Percentiles rank a stretch among this genome's conserved stretches.
Evolutionary conservation across 805 yeast species (phyloP).

Genomic region (Tetrapisispora pingtungensis): DNA sequence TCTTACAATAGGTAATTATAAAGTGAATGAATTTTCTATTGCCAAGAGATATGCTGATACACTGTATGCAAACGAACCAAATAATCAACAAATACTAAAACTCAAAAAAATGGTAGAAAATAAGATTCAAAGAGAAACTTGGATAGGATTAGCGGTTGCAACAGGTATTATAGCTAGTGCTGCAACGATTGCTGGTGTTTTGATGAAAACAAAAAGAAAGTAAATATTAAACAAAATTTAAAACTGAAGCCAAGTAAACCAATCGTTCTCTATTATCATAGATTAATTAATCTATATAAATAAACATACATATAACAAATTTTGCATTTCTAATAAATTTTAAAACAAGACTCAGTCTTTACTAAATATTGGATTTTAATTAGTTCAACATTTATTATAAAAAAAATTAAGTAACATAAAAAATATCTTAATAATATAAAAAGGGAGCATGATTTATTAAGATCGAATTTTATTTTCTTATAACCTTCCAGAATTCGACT

Average conservation of each 20-base stretch:
- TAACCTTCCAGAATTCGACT: too few relatives aligned
- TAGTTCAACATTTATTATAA: too few relatives aligned
- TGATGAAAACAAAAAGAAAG: constrained; percentile 2
- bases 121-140: constrained; percentile 75
- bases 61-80: constrained; percentile 70
- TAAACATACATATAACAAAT: background rate
- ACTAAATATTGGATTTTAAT: too few relatives aligned
- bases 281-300: too few relatives aligned
- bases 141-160: constrained; percentile 78
- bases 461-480: too few relatives aligned
- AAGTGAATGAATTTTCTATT: constrained; percentile 76
- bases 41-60: constrained; percentile 81
- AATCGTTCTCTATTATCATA: too few relatives aligned
- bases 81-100: constrained; percentile 63
- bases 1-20: constrained; percentile 76
- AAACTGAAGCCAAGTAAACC: too few relatives aligned
- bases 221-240: background rate
- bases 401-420: too few relatives aligned
- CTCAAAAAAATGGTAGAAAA: constrained; percentile 73
- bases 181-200: constrained; percentile 34
- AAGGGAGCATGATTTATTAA: too few relatives aligned
- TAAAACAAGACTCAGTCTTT: too few relatives aligned
- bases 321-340: background rate
- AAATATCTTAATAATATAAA: too few relatives aligned
- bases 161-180: constrained; percentile 83